phyloP scores from a whole-genome alignment of 352 stramenopile genomes.

The Phytophthora agathidicida region DNA sequence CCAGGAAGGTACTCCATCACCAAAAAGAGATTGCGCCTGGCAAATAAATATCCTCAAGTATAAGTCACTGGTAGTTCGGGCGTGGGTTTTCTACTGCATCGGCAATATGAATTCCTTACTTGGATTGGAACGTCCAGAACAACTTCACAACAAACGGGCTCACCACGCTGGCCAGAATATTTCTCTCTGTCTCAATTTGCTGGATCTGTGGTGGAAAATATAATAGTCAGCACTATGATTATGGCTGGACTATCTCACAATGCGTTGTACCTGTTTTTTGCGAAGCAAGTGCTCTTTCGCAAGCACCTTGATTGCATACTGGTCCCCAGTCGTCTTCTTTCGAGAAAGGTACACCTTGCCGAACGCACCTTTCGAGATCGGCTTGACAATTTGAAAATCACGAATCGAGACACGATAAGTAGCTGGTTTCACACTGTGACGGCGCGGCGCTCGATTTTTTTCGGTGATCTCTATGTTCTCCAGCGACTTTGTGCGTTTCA shows the following conservation, averaged over 20 bases:
- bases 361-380: slow-evolving; percentile 90
- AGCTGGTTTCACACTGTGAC: slow-evolving; percentile 31
- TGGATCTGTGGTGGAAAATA: slow-evolving; percentile 54
- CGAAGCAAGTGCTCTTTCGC: slow-evolving; percentile 88
- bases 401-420: slow-evolving; percentile 70
- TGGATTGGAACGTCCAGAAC: slow-evolving; percentile 92
- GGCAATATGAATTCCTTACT: slow-evolving; percentile 47
- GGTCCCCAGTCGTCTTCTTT: slow-evolving; percentile 89
- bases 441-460: slow-evolving; percentile 10
- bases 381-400: slow-evolving; percentile 92
- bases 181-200: slow-evolving; percentile 88
- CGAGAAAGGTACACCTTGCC: slow-evolving; percentile 88
- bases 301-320: slow-evolving; percentile 93
- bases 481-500: slow-evolving; percentile 84
- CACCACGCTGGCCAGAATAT: slow-evolving; percentile 87
- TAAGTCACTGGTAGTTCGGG: slow-evolving; percentile 15
- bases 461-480: slow-evolving; percentile 62
- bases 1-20: slow-evolving; percentile 93
- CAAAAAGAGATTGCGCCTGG: slow-evolving; percentile 84
- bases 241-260: slow-evolving; percentile 1
- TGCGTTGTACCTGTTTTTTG: slow-evolving; percentile 81
- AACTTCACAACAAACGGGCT: slow-evolving; percentile 93
- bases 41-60: slow-evolving; percentile 6
- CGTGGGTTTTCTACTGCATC: background rate
- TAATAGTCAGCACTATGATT: slow-evolving; percentile 12